Base-by-base conservation (phyloP, 2,329 filamentous ascomycete genomes). In the Juglanconis sp. region DNA sequence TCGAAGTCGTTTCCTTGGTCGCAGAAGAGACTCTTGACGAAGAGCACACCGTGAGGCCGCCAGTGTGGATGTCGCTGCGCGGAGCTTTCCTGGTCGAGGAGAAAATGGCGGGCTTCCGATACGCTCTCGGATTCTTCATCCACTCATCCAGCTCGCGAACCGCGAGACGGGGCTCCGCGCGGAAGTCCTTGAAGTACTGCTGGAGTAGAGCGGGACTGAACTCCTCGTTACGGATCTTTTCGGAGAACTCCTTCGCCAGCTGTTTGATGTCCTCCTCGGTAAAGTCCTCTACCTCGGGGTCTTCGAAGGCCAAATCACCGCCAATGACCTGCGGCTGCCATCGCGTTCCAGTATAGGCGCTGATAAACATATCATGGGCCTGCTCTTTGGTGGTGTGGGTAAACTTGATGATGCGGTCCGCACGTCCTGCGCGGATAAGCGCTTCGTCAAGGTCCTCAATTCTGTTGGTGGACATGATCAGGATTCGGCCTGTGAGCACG, bases 181-280 rank as follows among this genome's bases (percentile, higher is more conserved):
- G 56, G 53, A 62, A 62, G 36, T 62, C 60, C 36, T 62, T 62
- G 49, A 62, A 62, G 35, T 60, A 62, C 42, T 62, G 60, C 49
- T 62, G 60, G 17, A 62, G 36, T 17, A 62, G 32, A 9, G 60
- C 60, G 9, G 60, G 60, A 32, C 60, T 62, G 53, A 60, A 62
- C 53, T 57, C 44, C 31, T 38, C 17, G 10, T 53, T 53, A 6
- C 36, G 57, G 15, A 62, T 57, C 15, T 44, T 54, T 2, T n/a
- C 35, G 4, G 60, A 50, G 17, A 62, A 62, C 36, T 53, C 30
- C 17, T 52, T 40, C 3, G 60, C 57, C 40, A 62, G 49, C 11
- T 15, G 32, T 2, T 11, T 3, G 11, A 62, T 62, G 30, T 62
- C 60, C 17, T 52, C 36, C 1, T 62, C 60, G 5, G 44, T 56